Evolutionary conservation across 1,284 basidiomycete species (phyloP).

Genomic region (Farysia itapuensis): DNA sequence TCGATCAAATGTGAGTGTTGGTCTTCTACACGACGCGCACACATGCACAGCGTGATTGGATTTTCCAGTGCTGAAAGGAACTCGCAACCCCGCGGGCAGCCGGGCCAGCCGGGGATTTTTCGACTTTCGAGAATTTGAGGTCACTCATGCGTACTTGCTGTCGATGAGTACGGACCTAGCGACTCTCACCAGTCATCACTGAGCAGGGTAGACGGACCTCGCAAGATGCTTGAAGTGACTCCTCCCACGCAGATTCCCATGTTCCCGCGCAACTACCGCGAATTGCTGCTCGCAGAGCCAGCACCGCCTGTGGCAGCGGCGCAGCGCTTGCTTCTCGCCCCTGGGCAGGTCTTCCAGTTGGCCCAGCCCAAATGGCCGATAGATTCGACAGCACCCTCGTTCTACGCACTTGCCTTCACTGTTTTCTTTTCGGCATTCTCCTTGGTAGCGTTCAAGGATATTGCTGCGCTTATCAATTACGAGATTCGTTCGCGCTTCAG

Average conservation of each 20-base stretch:
- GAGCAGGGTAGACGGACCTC: too few relatives aligned
- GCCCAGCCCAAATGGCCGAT: conserved; percentile 27
- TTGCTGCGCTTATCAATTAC: conserved; percentile 24
- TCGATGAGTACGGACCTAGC: too few relatives aligned
- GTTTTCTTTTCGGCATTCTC: conserved; percentile 17
- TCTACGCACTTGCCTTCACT: conserved; percentile 18
- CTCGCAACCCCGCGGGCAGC: too few relatives aligned
- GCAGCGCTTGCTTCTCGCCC: conserved; percentile 10
- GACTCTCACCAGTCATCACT: too few relatives aligned
- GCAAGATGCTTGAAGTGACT: conserved; percentile 19
- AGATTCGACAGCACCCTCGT: conserved; percentile 15
- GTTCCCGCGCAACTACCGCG: conserved; percentile 28
- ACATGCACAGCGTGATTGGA: too few relatives aligned
- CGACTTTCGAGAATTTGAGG: too few relatives aligned
- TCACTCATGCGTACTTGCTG: too few relatives aligned
- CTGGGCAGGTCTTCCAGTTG: conserved; percentile 26
- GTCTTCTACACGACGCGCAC: too few relatives aligned
- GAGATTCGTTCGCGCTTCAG: conserved; percentile 8
- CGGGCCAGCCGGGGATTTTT: too few relatives aligned
- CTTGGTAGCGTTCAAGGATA: conserved; percentile 24
- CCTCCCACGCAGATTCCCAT: conserved; percentile 18
- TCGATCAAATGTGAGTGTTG: too few relatives aligned
- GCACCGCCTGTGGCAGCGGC: conserved; percentile 11
- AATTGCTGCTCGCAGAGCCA: conserved; percentile 12
- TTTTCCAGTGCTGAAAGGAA: too few relatives aligned